Conservation (phyloP, 805 yeast species). For the Vanderwaltozyma polyspora region DNA sequence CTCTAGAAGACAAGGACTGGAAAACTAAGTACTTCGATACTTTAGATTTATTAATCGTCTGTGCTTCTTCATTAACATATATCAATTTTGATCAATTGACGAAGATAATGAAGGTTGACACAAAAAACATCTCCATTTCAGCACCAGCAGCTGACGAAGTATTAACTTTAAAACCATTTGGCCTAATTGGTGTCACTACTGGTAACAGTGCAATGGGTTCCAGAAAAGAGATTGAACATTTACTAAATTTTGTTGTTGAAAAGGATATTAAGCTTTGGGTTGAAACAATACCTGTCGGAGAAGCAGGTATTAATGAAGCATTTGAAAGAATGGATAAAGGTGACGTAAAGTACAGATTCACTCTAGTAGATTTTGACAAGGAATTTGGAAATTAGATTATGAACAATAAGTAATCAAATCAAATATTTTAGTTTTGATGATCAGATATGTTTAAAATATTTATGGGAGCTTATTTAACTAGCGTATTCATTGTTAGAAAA, state of each 20-base stretch:
- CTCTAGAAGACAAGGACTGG: slow-evolving; percentile 39
- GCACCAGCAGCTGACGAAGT: slow-evolving; percentile 12
- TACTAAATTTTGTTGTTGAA: slow-evolving; percentile 39
- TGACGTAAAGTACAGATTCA: slow-evolving; percentile 43
- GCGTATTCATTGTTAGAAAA: no score
- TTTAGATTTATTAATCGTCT: slow-evolving; percentile 38
- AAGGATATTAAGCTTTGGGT: slow-evolving; percentile 40
- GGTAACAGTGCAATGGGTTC: slow-evolving; percentile 33
- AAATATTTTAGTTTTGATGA: no score
- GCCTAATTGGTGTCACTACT: slow-evolving; percentile 16
- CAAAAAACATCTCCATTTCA: slow-evolving; percentile 27
- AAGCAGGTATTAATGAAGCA: slow-evolving; percentile 32
- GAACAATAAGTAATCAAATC: no score
- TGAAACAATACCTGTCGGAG: slow-evolving; percentile 39
- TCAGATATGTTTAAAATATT: no score
- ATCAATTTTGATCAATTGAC: slow-evolving; percentile 29
- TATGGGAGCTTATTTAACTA: no score
- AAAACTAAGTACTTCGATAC: slow-evolving; percentile 19
- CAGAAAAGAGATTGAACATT: slow-evolving; percentile 34
- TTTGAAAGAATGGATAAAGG: slow-evolving; percentile 39
- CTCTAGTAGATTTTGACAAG: slow-evolving; percentile 17
- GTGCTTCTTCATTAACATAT: slow-evolving; percentile 35
- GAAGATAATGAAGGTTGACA: slow-evolving; percentile 22
- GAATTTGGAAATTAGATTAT: slow-evolving; percentile 7
- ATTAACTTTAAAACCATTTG: slow-evolving; percentile 9